Conservation (phyloP, 352 stramenopile species). For the Phytophthora sp. region DNA sequence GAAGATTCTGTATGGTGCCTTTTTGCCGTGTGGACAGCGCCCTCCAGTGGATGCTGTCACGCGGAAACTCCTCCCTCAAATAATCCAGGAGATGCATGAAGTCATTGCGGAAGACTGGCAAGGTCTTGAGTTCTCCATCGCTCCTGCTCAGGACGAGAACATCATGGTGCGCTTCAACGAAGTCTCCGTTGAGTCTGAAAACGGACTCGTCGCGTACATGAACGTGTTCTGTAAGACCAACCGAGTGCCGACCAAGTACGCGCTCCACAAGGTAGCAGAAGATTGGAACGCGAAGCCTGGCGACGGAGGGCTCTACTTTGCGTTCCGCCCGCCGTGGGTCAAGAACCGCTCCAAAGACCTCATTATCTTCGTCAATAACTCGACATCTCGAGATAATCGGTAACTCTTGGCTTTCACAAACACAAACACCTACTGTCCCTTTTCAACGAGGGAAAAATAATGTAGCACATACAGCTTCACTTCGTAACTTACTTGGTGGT, state of each 20-base stretch:
- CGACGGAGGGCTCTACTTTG: conserved; percentile 67
- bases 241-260: conserved; percentile 72
- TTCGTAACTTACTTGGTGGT: conserved; percentile 65
- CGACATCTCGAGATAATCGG: conserved; percentile 11
- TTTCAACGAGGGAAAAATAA: no score
- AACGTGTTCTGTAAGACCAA: conserved; percentile 80
- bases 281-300: conserved; percentile 80
- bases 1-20: conserved; percentile 73
- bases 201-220: conserved; percentile 80
- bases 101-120: conserved; percentile 69
- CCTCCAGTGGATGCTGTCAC: conserved; percentile 65
- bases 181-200: conserved; percentile 56
- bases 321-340: conserved; percentile 64
- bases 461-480: conserved; percentile 2
- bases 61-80: conserved; percentile 68
- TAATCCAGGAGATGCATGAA: conserved; percentile 76
- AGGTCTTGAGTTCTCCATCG: conserved; percentile 56
- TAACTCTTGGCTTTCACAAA: conserved; percentile 1
- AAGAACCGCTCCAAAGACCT: conserved; percentile 66
- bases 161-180: conserved; percentile 66
- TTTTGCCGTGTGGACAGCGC: conserved; percentile 65
- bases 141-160: conserved; percentile 64
- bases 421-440: conserved; percentile 27
- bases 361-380: conserved; percentile 47
- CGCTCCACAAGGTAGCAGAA: conserved; percentile 77